Conservation (phyloP, 805 yeast species). For the Kodamaea jinghongensis region DNA sequence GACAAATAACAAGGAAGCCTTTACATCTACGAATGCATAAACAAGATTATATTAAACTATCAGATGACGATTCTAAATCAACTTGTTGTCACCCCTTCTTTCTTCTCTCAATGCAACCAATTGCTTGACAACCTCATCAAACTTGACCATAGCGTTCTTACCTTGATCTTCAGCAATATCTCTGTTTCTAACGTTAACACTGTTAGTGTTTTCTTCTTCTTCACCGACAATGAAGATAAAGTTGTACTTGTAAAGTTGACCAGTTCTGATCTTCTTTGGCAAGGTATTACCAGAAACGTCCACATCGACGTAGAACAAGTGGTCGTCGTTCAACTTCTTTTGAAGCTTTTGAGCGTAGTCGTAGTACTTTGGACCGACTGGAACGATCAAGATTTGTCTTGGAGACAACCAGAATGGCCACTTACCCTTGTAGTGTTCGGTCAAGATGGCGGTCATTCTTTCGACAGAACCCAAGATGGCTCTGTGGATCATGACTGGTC, state of each 20-base stretch:
- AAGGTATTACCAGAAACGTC: constrained; percentile 94
- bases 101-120: constrained; percentile 65
- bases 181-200: constrained; percentile 96
- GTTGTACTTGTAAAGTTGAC: constrained; percentile 92
- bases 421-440: constrained; percentile 97
- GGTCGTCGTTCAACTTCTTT: constrained; percentile 56
- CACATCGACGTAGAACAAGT: constrained; percentile 88
- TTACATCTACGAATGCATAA: too few relatives aligned
- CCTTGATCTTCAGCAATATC: constrained; percentile 91
- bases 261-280: constrained; percentile 97
- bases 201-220: constrained; percentile 72
- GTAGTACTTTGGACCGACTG: constrained; percentile 91
- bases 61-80: constrained; percentile 9
- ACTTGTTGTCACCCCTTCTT: constrained; percentile 68
- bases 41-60: background rate
- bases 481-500: constrained; percentile 99
- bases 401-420: constrained; percentile 99
- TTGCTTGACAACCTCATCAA: constrained; percentile 70
- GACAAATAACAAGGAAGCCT: too few relatives aligned
- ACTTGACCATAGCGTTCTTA: constrained; percentile 78
- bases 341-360: constrained; percentile 86
- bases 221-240: constrained; percentile 97
- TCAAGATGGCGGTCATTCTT: constrained; percentile 97
- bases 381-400: constrained; percentile 93
- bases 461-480: constrained; percentile 98